Base-by-base conservation (phyloP, 2,329 filamentous ascomycete species). In the Paraconiothyrium brasiliense region DNA sequence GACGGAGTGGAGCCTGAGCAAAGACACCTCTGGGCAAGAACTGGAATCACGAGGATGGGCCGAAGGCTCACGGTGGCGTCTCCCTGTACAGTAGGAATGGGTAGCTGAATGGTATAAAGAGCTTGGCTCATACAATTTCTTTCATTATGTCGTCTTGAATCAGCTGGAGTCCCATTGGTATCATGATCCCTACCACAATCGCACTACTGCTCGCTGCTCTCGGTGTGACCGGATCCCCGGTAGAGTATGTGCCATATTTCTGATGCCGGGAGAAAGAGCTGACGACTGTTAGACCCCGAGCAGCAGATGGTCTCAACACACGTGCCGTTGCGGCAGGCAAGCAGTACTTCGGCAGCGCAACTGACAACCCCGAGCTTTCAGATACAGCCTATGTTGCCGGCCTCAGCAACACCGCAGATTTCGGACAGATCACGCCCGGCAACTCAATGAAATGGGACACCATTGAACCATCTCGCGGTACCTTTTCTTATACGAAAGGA, bases 291-390 rank as follows among this genome's bases (percentile, higher is more conserved):
- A 68, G 66, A 16, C 59, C 57, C 44, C 63, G 63, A 49, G 68
- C 68, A 43, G 58, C 48, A 55, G 68, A 70, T 66, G 68, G 70
- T 46, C 60, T 71, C 35, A 71, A 71, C 60, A 66, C 65, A 35
- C 67, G 68, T 16, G 70, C 68, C 44, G 57, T 66, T 16, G 67
- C 67, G 11, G 68, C 68, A 22, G 70, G 70, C 11, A 69, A 71
- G 39, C 58, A 56, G 22, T 73, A 72, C 56, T 73, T 73, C 52
- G 71, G 71, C n/a, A 71, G 61, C 39, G 69, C 69, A 3, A 72
- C 69, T 8, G 68, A 73, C 59, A 73, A 71, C 60, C 37, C 43
- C 10, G 68, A 71, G 41, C 51, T 72, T 10, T 63, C 59, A 32
- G 67, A 73, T 54, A 47, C 63, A 11, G 43, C 58, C 11, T 73